Evolutionary conservation across 2,329 filamentous ascomycete genomes (phyloP).

Genomic region (Ophiocordyceps sinensis): DNA sequence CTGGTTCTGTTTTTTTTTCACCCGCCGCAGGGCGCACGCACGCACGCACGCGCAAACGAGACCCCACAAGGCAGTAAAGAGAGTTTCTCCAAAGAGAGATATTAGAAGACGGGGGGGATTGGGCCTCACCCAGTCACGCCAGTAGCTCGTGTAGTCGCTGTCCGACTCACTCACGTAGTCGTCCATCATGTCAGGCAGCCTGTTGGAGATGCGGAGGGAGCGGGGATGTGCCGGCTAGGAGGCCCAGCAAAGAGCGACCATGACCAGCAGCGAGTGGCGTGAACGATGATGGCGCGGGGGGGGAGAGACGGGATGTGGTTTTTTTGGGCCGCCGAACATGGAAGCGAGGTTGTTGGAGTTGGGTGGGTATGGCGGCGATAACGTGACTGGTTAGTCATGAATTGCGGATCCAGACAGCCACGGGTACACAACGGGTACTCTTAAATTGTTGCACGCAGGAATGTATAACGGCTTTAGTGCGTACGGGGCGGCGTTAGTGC

Average conservation of each 20-base stretch:
- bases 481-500: too few relatives aligned
- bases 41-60: constrained; percentile 2
- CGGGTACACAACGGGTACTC: too few relatives aligned
- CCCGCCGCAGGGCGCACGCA: constrained; percentile 2
- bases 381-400: constrained; percentile 2
- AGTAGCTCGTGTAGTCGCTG: constrained; percentile 98
- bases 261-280: constrained; percentile 7
- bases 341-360: neutral
- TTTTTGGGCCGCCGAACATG: neutral
- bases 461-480: too few relatives aligned
- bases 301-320: neutral
- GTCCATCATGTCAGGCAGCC: constrained; percentile 51
- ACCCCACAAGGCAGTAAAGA: neutral
- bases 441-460: too few relatives aligned
- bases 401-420: too few relatives aligned
- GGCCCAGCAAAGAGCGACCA: constrained; percentile 13
- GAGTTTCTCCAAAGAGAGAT: too few relatives aligned
- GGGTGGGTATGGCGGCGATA: constrained; percentile 1
- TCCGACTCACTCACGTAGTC: constrained; percentile 97
- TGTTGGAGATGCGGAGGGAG: neutral
- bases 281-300: neutral
- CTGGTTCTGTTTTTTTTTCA: neutral
- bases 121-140: constrained; percentile 89
- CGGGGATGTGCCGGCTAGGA: constrained; percentile 4
- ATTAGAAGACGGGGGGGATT: constrained; percentile 10